Percentiles rank a stretch among this genome's conserved stretches.
Evolutionary conservation across 495 filamentous ascomycete species (phyloP).

Genomic region (Xylaria acuta): DNA sequence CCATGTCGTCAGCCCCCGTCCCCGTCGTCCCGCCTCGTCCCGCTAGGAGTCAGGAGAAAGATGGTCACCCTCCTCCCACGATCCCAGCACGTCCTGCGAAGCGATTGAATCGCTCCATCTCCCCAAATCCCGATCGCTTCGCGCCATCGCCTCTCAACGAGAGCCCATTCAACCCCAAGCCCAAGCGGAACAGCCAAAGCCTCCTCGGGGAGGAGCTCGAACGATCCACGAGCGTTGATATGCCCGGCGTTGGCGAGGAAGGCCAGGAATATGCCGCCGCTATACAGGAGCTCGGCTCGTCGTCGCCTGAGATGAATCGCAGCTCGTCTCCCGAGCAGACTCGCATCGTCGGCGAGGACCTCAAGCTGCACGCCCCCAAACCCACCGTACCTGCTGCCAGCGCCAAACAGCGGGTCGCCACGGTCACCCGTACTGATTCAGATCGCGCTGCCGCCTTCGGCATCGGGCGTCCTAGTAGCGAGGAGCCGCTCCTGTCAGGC

Average conservation of each 20-base stretch:
- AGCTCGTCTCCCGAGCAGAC: constrained; percentile 67
- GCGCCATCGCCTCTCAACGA: constrained; percentile 88
- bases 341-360: constrained; percentile 76
- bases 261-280: constrained; percentile 83
- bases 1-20: constrained; percentile 61
- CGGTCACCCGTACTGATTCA: constrained; percentile 89
- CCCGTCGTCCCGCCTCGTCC: constrained; percentile 70
- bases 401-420: constrained; percentile 78
- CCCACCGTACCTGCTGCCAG: constrained; percentile 78
- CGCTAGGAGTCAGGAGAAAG: constrained; percentile 52
- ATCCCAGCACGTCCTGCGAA: constrained; percentile 75
- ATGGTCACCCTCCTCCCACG: constrained; percentile 49
- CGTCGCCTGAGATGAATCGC: constrained; percentile 36
- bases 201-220: constrained; percentile 55
- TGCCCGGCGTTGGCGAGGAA: constrained; percentile 88
- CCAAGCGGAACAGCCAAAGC: constrained; percentile 48
- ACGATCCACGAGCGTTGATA: constrained; percentile 76
- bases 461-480: constrained; percentile 68
- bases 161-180: constrained; percentile 42
- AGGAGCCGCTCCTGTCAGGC: constrained; percentile 45
- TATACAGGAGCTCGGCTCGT: constrained; percentile 48
- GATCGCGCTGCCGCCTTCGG: constrained; percentile 81
- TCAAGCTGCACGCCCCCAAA: constrained; percentile 90
- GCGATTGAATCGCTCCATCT: constrained; percentile 75
- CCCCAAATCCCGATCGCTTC: constrained; percentile 77